Evolutionary conservation across 352 stramenopile genomes (phyloP).

Genomic region (Phytophthora sansomeana): DNA sequence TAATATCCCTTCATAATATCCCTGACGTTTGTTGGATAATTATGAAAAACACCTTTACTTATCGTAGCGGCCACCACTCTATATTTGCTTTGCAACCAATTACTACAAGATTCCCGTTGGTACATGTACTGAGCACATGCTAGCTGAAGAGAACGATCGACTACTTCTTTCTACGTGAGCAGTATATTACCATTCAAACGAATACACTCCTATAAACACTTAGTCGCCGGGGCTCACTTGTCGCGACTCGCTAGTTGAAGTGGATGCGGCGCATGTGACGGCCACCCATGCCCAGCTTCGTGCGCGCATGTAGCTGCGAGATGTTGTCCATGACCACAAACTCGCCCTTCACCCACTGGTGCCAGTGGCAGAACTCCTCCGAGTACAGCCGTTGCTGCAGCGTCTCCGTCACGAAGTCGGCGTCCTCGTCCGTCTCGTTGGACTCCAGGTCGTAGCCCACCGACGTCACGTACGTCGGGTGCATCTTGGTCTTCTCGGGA

Average conservation of each 20-base stretch:
- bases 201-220: no score
- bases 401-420: slow-evolving; percentile 29
- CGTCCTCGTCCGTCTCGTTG: slow-evolving; percentile 26
- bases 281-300: slow-evolving; percentile 19
- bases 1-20: no score
- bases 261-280: slow-evolving; percentile 34
- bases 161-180: no score
- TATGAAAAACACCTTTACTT: no score
- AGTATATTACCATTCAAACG: no score
- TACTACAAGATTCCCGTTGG: no score
- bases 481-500: slow-evolving; percentile 34
- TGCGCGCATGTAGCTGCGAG: slow-evolving; percentile 27
- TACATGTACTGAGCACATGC: no score
- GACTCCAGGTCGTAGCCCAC: slow-evolving; percentile 25
- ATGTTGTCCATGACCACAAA: slow-evolving; percentile 35
- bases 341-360: slow-evolving; percentile 34
- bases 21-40: no score
- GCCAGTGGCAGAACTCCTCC: slow-evolving; percentile 26
- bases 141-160: no score
- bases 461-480: slow-evolving; percentile 32
- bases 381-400: slow-evolving; percentile 29
- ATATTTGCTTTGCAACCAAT: no score
- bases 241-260: slow-evolving; percentile 19
- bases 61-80: no score
- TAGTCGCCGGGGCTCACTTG: no score